A percentile compares a stretch with the other conserved stretches of the same genome.
phyloP scores from a whole-genome alignment of 345 rosid species.

The Dipteronia dyeriana region DNA sequence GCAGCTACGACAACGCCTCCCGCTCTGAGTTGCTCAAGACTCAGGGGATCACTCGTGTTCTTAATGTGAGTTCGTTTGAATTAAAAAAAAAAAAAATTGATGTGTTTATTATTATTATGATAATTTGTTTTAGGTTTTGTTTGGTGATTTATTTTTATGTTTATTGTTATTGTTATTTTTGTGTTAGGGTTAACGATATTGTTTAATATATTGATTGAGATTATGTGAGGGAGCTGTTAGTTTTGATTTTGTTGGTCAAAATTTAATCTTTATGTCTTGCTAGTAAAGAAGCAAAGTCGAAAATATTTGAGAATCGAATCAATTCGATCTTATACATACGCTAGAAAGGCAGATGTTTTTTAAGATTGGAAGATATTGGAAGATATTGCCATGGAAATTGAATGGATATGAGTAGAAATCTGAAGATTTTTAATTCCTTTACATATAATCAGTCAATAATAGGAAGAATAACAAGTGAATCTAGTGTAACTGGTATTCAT shows the following conservation, averaged over 20 bases:
- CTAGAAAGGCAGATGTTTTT: too few relatives aligned
- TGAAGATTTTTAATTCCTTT: conserved; percentile 3
- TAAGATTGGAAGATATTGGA: background rate
- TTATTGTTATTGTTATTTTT: background rate
- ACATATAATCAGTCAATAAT: background rate
- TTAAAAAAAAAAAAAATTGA: background rate
- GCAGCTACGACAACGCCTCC: conserved; percentile 98
- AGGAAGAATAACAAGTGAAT: background rate
- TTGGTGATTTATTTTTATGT: background rate
- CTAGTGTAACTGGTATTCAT: background rate
- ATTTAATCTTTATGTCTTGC: background rate
- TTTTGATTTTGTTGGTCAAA: background rate
- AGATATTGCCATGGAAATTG: background rate
- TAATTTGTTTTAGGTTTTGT: background rate
- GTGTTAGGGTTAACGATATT: background rate
- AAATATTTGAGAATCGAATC: background rate
- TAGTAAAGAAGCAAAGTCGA: background rate
- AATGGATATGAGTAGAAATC: background rate
- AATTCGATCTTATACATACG: background rate
- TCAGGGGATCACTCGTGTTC: conserved; percentile 83
- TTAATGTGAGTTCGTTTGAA: conserved; percentile 58
- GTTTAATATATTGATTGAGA: background rate
- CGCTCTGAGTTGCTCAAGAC: conserved; percentile 92
- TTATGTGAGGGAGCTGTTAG: background rate
- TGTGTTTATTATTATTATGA: background rate